A percentile compares a stretch with the other conserved stretches of the same genome.
Conservation (phyloP, 345 rosid species). For the Citrus reticulata region DNA sequence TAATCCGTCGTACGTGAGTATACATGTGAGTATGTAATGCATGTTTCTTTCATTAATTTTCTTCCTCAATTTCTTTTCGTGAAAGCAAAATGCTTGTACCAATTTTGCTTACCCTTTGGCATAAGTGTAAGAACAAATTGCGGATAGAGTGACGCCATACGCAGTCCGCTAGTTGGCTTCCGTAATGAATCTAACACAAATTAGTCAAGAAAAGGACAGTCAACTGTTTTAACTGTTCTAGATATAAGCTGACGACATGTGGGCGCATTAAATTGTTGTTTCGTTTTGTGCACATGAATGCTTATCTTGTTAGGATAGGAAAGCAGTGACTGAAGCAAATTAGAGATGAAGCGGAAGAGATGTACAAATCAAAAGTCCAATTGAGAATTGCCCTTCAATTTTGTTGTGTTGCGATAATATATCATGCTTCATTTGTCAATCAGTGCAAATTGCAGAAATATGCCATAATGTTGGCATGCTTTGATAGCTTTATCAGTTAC, state of each 20-base stretch:
- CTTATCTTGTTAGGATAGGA: constrained; percentile 13
- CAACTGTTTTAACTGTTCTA: not conserved
- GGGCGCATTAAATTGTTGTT: not conserved
- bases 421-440: not conserved
- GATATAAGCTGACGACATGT: not conserved
- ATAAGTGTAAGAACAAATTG: not conserved
- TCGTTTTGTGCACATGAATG: not conserved
- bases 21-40: not conserved
- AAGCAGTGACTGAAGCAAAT: not conserved
- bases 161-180: not conserved
- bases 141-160: not conserved
- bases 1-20: not conserved
- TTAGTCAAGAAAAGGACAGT: not conserved
- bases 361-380: not conserved
- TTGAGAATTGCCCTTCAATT: not conserved
- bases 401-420: constrained; percentile 15
- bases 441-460: constrained; percentile 1
- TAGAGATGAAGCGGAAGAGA: not conserved
- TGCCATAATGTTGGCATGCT: not conserved
- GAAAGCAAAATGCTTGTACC: not conserved
- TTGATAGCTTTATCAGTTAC: not conserved
- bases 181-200: not conserved
- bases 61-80: not conserved
- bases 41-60: not conserved
- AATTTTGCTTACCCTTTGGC: not conserved